These are phyloP conservation scores for Gyrodon lividus DNA, from an alignment of 768 basidiomycete genomes.

Conservation along the genomic window DNA sequence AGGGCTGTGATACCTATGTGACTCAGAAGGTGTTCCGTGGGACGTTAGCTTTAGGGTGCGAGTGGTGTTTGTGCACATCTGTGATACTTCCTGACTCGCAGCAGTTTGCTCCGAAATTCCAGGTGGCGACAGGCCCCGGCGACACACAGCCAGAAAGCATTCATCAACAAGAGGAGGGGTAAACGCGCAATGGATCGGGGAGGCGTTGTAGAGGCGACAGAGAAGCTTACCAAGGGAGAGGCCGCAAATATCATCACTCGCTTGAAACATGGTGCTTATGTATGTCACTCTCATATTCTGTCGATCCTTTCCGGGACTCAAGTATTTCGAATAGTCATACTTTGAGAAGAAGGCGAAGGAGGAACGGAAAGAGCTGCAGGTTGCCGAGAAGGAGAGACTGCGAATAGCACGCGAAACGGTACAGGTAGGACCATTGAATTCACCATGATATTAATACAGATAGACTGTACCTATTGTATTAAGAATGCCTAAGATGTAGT, in stretches of 20 bases:
- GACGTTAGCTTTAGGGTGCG: slow-evolving; percentile 49
- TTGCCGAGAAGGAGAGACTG: slow-evolving; percentile 45
- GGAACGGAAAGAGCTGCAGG: slow-evolving; percentile 33
- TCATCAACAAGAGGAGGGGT: slow-evolving; percentile 54
- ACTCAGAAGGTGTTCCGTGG: slow-evolving; percentile 53
- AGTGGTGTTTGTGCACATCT: slow-evolving; percentile 6
- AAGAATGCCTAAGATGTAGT: not conserved
- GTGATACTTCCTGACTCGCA: slow-evolving; percentile 2
- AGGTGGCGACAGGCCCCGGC: slow-evolving; percentile 65
- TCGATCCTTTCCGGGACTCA: slow-evolving; percentile 1
- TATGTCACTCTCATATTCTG: slow-evolving; percentile 25
- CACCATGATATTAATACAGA: slow-evolving; percentile 2
- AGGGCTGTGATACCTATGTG: slow-evolving; percentile 70
- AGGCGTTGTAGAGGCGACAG: slow-evolving; percentile 29
- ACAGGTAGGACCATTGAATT: slow-evolving; percentile 54
- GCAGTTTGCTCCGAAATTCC: slow-evolving; percentile 61
- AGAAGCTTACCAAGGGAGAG: slow-evolving; percentile 67
- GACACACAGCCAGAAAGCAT: slow-evolving; percentile 55
- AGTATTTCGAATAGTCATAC: slow-evolving; percentile 40
- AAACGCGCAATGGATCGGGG: slow-evolving; percentile 24
- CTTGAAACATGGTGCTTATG: slow-evolving; percentile 73
- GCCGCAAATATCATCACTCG: slow-evolving; percentile 79
- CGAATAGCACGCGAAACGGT: slow-evolving; percentile 56
- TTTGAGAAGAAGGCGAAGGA: slow-evolving; percentile 53
- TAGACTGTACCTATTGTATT: not conserved